Evolutionary conservation across 495 filamentous ascomycete species (phyloP), one percentile per base, ranked within the genome.

Genomic region (Pseudoneurospora amorphoporcata): DNA sequence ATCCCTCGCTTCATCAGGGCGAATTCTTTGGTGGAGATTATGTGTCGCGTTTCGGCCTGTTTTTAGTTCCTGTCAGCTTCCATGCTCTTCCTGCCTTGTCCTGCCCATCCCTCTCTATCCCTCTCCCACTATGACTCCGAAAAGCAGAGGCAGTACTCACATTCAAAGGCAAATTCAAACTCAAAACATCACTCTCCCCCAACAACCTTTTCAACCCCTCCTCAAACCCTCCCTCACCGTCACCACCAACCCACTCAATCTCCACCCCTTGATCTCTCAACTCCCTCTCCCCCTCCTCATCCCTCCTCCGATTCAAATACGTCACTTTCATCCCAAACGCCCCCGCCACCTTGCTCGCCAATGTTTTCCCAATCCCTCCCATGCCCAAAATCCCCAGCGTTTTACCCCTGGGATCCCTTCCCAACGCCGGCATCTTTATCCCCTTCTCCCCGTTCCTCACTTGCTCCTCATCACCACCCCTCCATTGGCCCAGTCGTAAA

Each of bases 311-410:
- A 78, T 94, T 95, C 74, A 92, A 83, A 74, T 95, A 95, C 39
- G 88, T 83, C 5, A 92, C 86, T 68, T 79, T 85, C 89, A 92
- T 91, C 0, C 89, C 89, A 75, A 92, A 89, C 8, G 85, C 87
- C 73, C 83, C 81, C 0, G 86, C 88, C 53, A 61, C 53, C 79
- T 83, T 82, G 16, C 76, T 73, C 2, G 83, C 84, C 73, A 85
- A 76, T 17, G 82, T 82, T 4, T 87, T 83, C 1, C 94, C 94
- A 69, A 97, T 97, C 0, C 93, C 93, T 9, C 94, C 94, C 92
- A 97, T 94, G 8, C 94, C 94, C 43, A 97, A 77, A 72, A 97
- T 92, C 3, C 93, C 93, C 0, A 96, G 85, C 1, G 86, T 82
- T 78, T 94, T 94, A 16, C 86, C 87, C 72, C 89, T 83, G 8